Conservation (phyloP, 106 monocot species). For the Phalaenopsis equestris region DNA sequence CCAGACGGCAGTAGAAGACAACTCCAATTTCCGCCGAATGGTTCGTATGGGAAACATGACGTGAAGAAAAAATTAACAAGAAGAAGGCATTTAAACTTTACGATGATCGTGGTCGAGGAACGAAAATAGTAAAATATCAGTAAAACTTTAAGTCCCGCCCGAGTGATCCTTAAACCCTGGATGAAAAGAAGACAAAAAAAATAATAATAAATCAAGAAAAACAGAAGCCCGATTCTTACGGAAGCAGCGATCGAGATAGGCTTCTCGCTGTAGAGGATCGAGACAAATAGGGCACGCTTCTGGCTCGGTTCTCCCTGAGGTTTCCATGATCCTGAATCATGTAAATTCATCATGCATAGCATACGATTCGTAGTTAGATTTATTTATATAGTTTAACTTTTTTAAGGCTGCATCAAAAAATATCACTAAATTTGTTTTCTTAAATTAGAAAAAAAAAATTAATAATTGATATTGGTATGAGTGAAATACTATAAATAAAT, state of each 20-base stretch:
- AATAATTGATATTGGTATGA: too few relatives aligned
- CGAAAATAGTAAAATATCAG: background rate
- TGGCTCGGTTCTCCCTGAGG: slow-evolving; percentile 3
- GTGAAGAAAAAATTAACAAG: too few relatives aligned
- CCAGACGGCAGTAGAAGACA: too few relatives aligned
- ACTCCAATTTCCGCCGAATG: too few relatives aligned
- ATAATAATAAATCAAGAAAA: background rate
- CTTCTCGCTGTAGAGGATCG: slow-evolving; percentile 16
- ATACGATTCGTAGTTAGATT: too few relatives aligned
- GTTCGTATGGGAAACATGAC: too few relatives aligned
- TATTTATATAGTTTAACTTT: too few relatives aligned
- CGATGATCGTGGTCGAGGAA: background rate
- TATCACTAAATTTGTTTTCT: too few relatives aligned
- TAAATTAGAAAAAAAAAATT: too few relatives aligned
- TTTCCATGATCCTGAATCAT: background rate
- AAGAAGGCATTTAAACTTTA: background rate
- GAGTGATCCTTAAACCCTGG: background rate
- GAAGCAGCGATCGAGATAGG: slow-evolving; percentile 39
- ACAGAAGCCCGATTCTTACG: slow-evolving; percentile 12
- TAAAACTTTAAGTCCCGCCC: background rate
- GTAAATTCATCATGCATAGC: too few relatives aligned
- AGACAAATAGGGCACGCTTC: slow-evolving; percentile 26
- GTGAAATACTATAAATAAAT: too few relatives aligned
- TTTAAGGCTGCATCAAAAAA: too few relatives aligned
- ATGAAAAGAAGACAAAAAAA: background rate